Conservation (phyloP, 257 asterid genomes). For the Plantago major region DNA sequence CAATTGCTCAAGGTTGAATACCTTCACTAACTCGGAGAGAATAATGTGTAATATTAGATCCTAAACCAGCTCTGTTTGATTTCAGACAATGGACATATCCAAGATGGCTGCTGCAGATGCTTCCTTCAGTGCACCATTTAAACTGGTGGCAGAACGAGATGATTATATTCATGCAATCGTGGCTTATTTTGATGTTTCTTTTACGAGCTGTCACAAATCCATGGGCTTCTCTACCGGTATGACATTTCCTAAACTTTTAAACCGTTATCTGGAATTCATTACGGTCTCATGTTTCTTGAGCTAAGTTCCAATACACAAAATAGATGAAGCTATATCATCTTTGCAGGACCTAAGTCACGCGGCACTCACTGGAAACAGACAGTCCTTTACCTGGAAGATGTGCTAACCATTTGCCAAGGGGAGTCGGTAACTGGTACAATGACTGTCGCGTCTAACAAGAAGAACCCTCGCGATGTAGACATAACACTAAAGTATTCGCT, state of each 20-base stretch:
- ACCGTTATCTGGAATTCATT: not conserved
- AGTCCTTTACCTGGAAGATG: slow-evolving; percentile 88
- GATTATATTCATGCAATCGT: slow-evolving; percentile 96
- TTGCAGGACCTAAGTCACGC: slow-evolving; percentile 83
- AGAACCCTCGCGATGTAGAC: slow-evolving; percentile 93
- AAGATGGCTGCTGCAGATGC: slow-evolving; percentile 83
- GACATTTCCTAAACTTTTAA: not conserved
- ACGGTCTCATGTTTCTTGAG: not conserved
- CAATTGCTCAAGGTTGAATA: slow-evolving; percentile 78
- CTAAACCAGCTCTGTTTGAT: slow-evolving; percentile 13
- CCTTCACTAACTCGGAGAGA: slow-evolving; percentile 1
- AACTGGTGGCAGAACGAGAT: slow-evolving; percentile 91
- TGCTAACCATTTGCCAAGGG: slow-evolving; percentile 78
- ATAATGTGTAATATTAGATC: not conserved
- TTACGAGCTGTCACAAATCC: slow-evolving; percentile 76
- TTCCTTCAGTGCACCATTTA: slow-evolving; percentile 92
- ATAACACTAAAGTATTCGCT: slow-evolving; percentile 64
- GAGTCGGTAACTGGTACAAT: slow-evolving; percentile 67
- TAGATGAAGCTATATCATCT: not conserved
- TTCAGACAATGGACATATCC: slow-evolving; percentile 95
- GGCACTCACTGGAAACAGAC: slow-evolving; percentile 98
- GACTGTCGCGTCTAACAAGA: slow-evolving; percentile 83
- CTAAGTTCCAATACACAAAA: not conserved
- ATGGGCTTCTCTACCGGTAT: slow-evolving; percentile 94
- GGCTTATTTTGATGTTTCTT: slow-evolving; percentile 94